Base-by-base conservation (phyloP, 2,329 filamentous ascomycete genomes). In the Fusarium veterinarium region DNA sequence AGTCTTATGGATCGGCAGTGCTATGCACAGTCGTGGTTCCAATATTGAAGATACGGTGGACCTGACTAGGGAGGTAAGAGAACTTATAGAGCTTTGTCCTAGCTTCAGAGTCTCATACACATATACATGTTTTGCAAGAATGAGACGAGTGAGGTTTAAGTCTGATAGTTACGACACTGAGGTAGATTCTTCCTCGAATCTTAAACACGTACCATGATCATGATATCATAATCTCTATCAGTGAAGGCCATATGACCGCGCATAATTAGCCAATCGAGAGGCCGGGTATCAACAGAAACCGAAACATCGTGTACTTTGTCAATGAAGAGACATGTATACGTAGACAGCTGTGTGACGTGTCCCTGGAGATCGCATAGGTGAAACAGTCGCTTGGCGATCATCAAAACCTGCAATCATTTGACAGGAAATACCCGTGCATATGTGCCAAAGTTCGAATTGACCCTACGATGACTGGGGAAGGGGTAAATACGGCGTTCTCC, bases 191-290 rank as follows among this genome's bases (percentile, higher is more conserved):
- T 11, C 10, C 41, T 20, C 2, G 11, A 13, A 20, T 40, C 37
- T 20, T 13, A 12, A 7, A 8, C 1, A 7, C 12, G 11, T 37
- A 1, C n/a, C 5, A 17, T 44, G n/a, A 17, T 25, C 10, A 17
- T 23, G 1, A 14, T 23, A 16, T 23, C 1, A 10, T 23, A 6
- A 23, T 5, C 14, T 44, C 41, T 17, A 44, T 8, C 10, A 17
- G 8, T 12, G 6, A 10, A 44, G 16, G 4, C 16, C 41, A 12
- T 25, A 4, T 10, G 5, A 25, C 6, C n/a, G 16, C n/a, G 11
- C 16, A 25, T 8, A 12, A 44, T 16, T 44, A 8, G 10, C 16
- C 5, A 17, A 25, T 25, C 23, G 6, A n/a, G 41, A 3, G 10
- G 13, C 20, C 40, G 3, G 40, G 40, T 25, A 12, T 44, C 4